phyloP scores from a whole-genome alignment of 2,329 filamentous ascomycete genomes.

The Microthyrium microscopicum region DNA sequence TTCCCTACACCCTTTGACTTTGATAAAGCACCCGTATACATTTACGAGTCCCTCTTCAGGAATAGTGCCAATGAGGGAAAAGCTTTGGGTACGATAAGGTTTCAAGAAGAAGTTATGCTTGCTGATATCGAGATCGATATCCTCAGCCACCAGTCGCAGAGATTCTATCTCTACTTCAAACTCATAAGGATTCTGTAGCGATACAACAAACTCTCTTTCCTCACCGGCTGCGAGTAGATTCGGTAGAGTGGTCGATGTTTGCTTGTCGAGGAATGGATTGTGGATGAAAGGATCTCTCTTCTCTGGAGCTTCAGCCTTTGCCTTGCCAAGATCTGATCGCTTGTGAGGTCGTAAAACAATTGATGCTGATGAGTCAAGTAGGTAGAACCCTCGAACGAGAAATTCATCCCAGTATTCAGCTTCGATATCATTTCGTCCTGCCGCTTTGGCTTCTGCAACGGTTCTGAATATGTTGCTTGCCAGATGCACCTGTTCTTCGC shows the following conservation, averaged over 20 bases:
- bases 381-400: slow-evolving; percentile 60
- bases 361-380: slow-evolving; percentile 41
- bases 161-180: slow-evolving; percentile 82
- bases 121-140: slow-evolving; percentile 55
- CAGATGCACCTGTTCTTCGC: slow-evolving; percentile 75
- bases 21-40: slow-evolving; percentile 63
- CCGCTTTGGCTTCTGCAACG: slow-evolving; percentile 54
- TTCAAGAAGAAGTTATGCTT: slow-evolving; percentile 52
- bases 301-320: slow-evolving; percentile 18
- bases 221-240: slow-evolving; percentile 65
- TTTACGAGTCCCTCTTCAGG: slow-evolving; percentile 49
- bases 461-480: slow-evolving; percentile 75
- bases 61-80: slow-evolving; percentile 55
- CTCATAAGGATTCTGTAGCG: slow-evolving; percentile 86
- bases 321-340: slow-evolving; percentile 27
- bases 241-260: slow-evolving; percentile 40
- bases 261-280: slow-evolving; percentile 68
- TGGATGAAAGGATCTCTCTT: slow-evolving; percentile 73
- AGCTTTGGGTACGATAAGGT: slow-evolving; percentile 65
- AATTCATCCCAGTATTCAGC: slow-evolving; percentile 98
- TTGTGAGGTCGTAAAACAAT: slow-evolving; percentile 43
- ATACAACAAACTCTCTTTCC: slow-evolving; percentile 59
- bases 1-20: slow-evolving; percentile 65
- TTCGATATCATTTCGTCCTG: slow-evolving; percentile 52
- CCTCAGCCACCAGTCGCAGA: slow-evolving; percentile 57